Evolutionary conservation across 2,329 filamentous ascomycete species (phyloP), one percentile per base, ranked within the genome.

Genomic region (Aspergillus chevalieri): DNA sequence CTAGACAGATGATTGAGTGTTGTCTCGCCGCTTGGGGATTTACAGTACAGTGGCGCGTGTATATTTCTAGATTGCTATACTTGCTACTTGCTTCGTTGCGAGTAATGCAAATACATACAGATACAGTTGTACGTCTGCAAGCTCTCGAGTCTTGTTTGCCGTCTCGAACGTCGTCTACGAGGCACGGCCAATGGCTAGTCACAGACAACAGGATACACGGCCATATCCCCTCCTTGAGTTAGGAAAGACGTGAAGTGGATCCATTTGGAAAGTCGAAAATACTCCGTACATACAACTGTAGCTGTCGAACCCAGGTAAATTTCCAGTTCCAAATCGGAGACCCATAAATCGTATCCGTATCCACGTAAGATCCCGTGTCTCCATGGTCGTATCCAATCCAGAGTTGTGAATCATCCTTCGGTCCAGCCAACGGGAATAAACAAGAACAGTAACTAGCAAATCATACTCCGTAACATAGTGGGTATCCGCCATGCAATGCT

Each of bases 401-500:
- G 34, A 36, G 34, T 36, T n/a, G 3, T 36, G 14, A 36, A 41
- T 47, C 10, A 21, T 33, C 15, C 19, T 24, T 47, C 26, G n/a
- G 36, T 47, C 26, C 45, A 42, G 36, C 45, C 41, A 44, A 19
- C 36, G 51, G 42, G 17, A 30, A 44, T 39, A 52, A 49, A 46
- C 39, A 33, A 48, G 42, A 48, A 39, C 28, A 46, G 47, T 44
- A 21, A n/a, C 34, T 43, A 53, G 47, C 36, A 34, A 45, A 26
- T 30, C 26, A 12, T 30, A 30, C 26, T 12, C 26, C 26, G 26
- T 30, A 52, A 53, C 51, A 53, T 48, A 46, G 26, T 30, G 55
- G 59, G 59, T 61, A 60, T 61, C 50, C 57, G 52, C 55, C 57
- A 57, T 54, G 50, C 51, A 54, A 30, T 30, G 4, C 26, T 47